phyloP scores from a whole-genome alignment of 2,329 filamentous ascomycete species.

The Phyllosticta paracitricarpa region DNA sequence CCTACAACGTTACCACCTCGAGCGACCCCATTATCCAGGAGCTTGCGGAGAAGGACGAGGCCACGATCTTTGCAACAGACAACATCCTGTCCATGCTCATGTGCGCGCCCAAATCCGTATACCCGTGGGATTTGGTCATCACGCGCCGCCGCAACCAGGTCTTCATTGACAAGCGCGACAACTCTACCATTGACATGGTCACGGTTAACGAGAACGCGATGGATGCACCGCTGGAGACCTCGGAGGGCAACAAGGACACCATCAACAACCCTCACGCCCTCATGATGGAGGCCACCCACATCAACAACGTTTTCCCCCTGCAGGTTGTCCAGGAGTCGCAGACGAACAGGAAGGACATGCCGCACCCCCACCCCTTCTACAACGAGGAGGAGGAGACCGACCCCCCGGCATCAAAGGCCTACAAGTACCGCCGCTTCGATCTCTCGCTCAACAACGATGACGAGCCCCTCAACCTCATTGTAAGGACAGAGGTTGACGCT shows the following conservation, averaged over 20 bases:
- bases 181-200: conserved; percentile 89
- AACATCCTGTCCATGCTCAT: conserved; percentile 98
- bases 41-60: conserved; percentile 89
- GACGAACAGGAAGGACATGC: conserved; percentile 68
- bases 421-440: conserved; percentile 97
- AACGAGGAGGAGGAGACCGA: conserved; percentile 87
- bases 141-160: conserved; percentile 89
- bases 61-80: conserved; percentile 92
- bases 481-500: conserved; percentile 90
- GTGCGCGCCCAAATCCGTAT: conserved; percentile 93
- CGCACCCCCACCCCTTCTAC: conserved; percentile 94
- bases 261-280: conserved; percentile 92
- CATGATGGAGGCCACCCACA: conserved; percentile 95
- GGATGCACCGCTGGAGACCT: conserved; percentile 83
- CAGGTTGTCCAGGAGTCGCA: conserved; percentile 85
- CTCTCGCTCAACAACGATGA: conserved; percentile 84
- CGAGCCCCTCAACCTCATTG: conserved; percentile 84
- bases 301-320: conserved; percentile 99
- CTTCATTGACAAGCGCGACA: conserved; percentile 97
- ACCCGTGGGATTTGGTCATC: conserved; percentile 97
- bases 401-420: conserved; percentile 87
- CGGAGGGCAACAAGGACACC: conserved; percentile 84
- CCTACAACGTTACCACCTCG: conserved; percentile 96
- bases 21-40: conserved; percentile 96
- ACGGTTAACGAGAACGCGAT: conserved; percentile 98